Evolutionary conservation across 2,329 filamentous ascomycete species (phyloP).

Genomic region (Hypoxylon sp.): DNA sequence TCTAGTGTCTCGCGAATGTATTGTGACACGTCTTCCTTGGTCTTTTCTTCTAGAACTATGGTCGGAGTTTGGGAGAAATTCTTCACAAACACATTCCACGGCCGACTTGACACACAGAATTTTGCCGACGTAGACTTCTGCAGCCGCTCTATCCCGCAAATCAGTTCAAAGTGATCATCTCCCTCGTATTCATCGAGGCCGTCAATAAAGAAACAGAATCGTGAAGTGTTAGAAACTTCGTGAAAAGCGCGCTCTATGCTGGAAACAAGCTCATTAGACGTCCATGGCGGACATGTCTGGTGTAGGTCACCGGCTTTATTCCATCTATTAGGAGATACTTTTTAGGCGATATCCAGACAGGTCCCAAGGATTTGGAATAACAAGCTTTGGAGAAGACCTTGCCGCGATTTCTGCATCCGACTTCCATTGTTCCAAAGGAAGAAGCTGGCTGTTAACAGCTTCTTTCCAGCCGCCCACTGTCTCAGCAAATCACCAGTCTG

Average conservation of each 20-base stretch:
- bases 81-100: constrained; percentile 4
- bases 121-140: constrained; percentile 2
- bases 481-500: not conserved
- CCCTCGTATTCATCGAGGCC: constrained; percentile 12
- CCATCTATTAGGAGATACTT: not conserved
- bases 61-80: constrained; percentile 1
- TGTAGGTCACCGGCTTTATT: not conserved
- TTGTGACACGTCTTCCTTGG: not conserved
- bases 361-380: constrained; percentile 5
- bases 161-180: constrained; percentile 7
- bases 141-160: not conserved
- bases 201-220: constrained; percentile 12
- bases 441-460: not conserved
- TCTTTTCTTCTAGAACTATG: constrained; percentile 5
- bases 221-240: not conserved
- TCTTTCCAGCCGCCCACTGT: constrained; percentile 7
- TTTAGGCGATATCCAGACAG: constrained; percentile 1
- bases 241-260: not conserved
- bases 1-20: constrained; percentile 4
- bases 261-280: not conserved
- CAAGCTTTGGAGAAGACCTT: constrained; percentile 7
- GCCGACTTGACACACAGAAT: constrained; percentile 9
- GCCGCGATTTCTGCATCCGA: constrained; percentile 11
- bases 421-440: constrained; percentile 15
- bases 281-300: constrained; percentile 4